These are phyloP conservation scores for Ulmus americana DNA, from an alignment of 331 rosid species.

Conservation along the genomic window DNA sequence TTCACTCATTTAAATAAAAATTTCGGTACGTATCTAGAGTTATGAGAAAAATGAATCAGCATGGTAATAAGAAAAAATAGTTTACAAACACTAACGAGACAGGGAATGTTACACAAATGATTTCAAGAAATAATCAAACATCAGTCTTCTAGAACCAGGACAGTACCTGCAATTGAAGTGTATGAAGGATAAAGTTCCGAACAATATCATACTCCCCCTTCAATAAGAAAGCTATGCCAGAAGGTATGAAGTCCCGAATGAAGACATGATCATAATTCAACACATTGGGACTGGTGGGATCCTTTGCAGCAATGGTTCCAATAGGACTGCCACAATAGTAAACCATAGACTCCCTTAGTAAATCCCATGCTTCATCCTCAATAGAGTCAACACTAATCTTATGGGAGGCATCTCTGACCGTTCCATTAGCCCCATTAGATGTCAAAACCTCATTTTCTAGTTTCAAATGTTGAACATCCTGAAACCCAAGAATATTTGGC, in stretches of 20 bases:
- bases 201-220: conserved; percentile 86
- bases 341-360: conserved; percentile 64
- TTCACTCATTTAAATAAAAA: conserved; percentile 9
- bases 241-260: conserved; percentile 85
- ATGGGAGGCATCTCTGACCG: conserved; percentile 29
- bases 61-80: background rate
- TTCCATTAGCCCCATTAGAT: conserved; percentile 43
- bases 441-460: conserved; percentile 38
- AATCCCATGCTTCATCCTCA: conserved; percentile 85
- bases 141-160: conserved; percentile 8
- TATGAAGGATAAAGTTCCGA: conserved; percentile 72
- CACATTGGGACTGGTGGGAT: conserved; percentile 55
- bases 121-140: conserved; percentile 10
- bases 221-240: conserved; percentile 77
- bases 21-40: background rate
- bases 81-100: background rate
- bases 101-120: background rate
- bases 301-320: conserved; percentile 82
- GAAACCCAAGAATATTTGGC: conserved; percentile 35
- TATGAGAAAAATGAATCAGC: background rate
- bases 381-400: conserved; percentile 32
- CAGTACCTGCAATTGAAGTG: conserved; percentile 85
- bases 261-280: conserved; percentile 87
- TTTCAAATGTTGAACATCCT: conserved; percentile 47
- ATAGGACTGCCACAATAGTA: conserved; percentile 69